Conservation (phyloP, 352 stramenopile species). For the Aphanomyces astaci region DNA sequence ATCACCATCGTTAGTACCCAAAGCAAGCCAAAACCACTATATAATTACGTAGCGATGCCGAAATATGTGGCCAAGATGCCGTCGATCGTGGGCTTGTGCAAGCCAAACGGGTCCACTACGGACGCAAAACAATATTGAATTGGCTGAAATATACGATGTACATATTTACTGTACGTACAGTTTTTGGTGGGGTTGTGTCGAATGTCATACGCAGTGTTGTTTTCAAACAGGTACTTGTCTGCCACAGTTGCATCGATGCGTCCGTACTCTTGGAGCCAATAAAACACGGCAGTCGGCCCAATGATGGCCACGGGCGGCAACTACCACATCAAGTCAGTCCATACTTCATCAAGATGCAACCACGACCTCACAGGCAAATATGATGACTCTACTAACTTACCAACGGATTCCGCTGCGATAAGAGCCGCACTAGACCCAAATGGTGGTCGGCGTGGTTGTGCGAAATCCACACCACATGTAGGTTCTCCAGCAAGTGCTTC, state of each 20-base stretch:
- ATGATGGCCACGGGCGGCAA: slow-evolving; percentile 83
- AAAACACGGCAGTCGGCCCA: slow-evolving; percentile 77
- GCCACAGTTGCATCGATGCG: slow-evolving; percentile 63
- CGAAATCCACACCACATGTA: slow-evolving; percentile 94
- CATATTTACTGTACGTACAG: slow-evolving; percentile 11
- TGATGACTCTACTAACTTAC: not conserved
- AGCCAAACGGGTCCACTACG: slow-evolving; percentile 20
- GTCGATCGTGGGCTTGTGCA: slow-evolving; percentile 35
- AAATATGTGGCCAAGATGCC: slow-evolving; percentile 27
- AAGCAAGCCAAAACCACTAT: slow-evolving; percentile 9
- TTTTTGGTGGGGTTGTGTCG: not conserved
- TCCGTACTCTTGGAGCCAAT: slow-evolving; percentile 90
- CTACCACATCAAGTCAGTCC: too few species aligned
- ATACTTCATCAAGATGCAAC: not conserved
- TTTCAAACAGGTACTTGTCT: slow-evolving; percentile 83
- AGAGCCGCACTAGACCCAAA: slow-evolving; percentile 87
- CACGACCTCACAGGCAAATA: not conserved
- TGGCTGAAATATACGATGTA: too few species aligned
- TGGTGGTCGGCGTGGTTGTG: slow-evolving; percentile 98
- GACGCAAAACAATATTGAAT: too few species aligned
- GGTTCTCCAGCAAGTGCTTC: slow-evolving; percentile 43
- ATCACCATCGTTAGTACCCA: too few species aligned
- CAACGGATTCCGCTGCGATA: slow-evolving; percentile 55
- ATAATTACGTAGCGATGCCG: slow-evolving; percentile 8
- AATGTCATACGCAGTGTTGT: slow-evolving; percentile 82